Base-by-base conservation (phyloP, 1,139 yeast genomes). In the Pichia sp. region DNA sequence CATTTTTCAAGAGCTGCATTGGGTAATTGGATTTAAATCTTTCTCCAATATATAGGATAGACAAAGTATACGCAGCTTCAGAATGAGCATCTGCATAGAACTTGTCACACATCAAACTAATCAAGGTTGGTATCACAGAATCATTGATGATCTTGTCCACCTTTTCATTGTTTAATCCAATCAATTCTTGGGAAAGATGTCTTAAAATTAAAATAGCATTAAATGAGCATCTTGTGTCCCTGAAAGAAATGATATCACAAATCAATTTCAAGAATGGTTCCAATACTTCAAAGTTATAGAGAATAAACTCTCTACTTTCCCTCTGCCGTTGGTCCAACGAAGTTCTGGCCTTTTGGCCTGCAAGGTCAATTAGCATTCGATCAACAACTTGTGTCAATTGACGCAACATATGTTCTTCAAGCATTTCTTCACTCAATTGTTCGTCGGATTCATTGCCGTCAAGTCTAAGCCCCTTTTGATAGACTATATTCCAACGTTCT, bases 301-400 rank as follows among this genome's bases (percentile, higher is more conserved):
- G 76, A 7, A 91, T 83, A 41, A 86, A 71, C 55, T 80, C 73
- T 62, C 89, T 78, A 62, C 85, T 78, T 21, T 82, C 85, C 50
- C 78, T 62, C 64, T 85, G 93, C 36, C 85, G 80, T 44, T 81
- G 80, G 16, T 75, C 71, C 36, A 78, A 70, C 25, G 70, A 67
- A 3, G 60, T 53, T 36, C 61, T 59, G 3, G 64, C 52, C 48
- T 64, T 63, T 66, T 90, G 97, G 10, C 96, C 95, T 30, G 87
- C 87, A 51, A 90, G 75, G 66, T 93, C 99, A 72, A 93, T 88
- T 59, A 93, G 70, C 62, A 91, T 76, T 56, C 98, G 74, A 43
- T 87, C 96, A n/a, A 88, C 90, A 6, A 95, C 90, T 1, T 96
- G 96, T 0, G 98, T 90, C 51, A 93, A 76, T 67, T 93, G 98